Percentiles rank a stretch among this genome's conserved stretches.
Evolutionary conservation across 148 eudicot species (phyloP).

Genomic region (Chenopodium album): DNA sequence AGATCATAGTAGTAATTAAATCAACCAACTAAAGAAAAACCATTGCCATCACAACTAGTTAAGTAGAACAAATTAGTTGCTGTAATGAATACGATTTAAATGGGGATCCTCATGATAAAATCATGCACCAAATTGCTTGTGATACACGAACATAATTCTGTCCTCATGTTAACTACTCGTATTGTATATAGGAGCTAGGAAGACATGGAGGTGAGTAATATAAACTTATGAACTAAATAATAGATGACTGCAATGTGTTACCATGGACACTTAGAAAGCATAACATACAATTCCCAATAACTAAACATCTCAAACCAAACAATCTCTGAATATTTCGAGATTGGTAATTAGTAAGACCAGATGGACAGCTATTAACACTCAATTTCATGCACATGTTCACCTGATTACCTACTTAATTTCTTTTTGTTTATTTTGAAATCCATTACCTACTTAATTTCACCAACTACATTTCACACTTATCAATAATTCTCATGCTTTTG

Average conservation of each 20-base stretch:
- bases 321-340: not conserved
- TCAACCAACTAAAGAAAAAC: constrained; percentile 1
- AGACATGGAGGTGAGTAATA: not conserved
- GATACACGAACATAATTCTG: not conserved
- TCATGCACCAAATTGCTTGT: not conserved
- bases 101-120: not conserved
- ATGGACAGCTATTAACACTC: not conserved
- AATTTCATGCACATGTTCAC: not conserved
- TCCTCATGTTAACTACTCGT: not conserved
- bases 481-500: not conserved
- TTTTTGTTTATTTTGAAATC: too few species aligned
- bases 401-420: not conserved
- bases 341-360: not conserved
- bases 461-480: not conserved
- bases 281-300: not conserved
- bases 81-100: not conserved
- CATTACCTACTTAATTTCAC: not conserved
- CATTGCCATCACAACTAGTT: not conserved
- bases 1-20: not conserved
- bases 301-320: not conserved
- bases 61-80: not conserved
- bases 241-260: not conserved
- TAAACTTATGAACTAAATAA: not conserved
- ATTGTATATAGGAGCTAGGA: not conserved
- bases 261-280: not conserved